phyloP scores from a whole-genome alignment of 495 filamentous ascomycete species.

The Alectoria sarmentosa region DNA sequence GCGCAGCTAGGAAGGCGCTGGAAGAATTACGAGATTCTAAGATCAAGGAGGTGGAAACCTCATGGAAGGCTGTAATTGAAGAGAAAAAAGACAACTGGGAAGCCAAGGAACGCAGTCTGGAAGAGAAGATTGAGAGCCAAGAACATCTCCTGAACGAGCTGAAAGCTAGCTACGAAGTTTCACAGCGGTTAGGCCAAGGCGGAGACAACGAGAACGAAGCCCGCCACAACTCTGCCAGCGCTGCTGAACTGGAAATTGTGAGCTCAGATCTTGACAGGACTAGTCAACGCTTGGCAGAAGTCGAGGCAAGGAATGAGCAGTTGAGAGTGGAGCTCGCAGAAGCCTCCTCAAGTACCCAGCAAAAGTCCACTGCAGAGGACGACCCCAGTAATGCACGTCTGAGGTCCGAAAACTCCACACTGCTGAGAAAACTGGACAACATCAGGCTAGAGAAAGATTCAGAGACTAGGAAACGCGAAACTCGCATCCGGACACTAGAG shows the following conservation, averaged over 20 bases:
- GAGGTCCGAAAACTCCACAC: slow-evolving; percentile 83
- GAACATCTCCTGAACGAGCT: slow-evolving; percentile 88
- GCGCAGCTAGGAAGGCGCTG: slow-evolving; percentile 59
- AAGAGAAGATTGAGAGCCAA: slow-evolving; percentile 91
- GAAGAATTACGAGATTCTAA: slow-evolving; percentile 69
- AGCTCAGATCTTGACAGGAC: slow-evolving; percentile 86
- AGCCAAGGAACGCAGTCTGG: slow-evolving; percentile 83
- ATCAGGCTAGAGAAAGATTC: slow-evolving; percentile 74
- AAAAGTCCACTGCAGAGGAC: slow-evolving; percentile 61
- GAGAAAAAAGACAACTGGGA: slow-evolving; percentile 97
- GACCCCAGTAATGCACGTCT: slow-evolving; percentile 80
- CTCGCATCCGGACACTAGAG: slow-evolving; percentile 55
- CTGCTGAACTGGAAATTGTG: slow-evolving; percentile 89
- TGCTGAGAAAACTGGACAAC: slow-evolving; percentile 80
- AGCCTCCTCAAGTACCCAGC: slow-evolving; percentile 64
- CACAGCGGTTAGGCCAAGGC: slow-evolving; percentile 72
- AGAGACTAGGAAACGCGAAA: slow-evolving; percentile 51
- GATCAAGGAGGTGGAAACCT: slow-evolving; percentile 79
- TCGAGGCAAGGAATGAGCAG: slow-evolving; percentile 93
- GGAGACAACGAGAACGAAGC: slow-evolving; percentile 55
- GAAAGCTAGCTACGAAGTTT: slow-evolving; percentile 95
- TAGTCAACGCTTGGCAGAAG: slow-evolving; percentile 76
- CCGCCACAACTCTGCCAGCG: slow-evolving; percentile 55
- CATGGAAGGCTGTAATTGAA: slow-evolving; percentile 84
- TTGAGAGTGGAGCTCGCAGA: slow-evolving; percentile 84